A percentile compares a stretch with the other conserved stretches of the same genome.
Conservation (phyloP, 768 basidiomycete genomes). For the Panaeolus cyanescens region DNA sequence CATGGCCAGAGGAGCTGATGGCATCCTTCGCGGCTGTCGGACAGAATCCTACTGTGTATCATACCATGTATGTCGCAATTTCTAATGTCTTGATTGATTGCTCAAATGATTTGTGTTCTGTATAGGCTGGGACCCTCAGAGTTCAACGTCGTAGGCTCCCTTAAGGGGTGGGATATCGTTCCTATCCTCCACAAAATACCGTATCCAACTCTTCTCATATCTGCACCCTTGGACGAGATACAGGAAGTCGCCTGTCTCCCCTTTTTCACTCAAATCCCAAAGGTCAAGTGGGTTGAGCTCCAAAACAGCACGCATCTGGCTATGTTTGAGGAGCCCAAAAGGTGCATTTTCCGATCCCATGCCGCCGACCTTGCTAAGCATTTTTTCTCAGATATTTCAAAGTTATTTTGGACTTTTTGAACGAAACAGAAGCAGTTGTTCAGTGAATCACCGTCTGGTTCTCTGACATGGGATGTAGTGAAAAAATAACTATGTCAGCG, state of each 20-base stretch:
- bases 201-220: conserved; percentile 22
- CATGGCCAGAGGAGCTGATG: conserved; percentile 33
- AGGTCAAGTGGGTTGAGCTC: conserved; percentile 36
- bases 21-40: conserved; percentile 23
- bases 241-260: conserved; percentile 19
- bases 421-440: neutral
- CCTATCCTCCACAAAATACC: conserved; percentile 22
- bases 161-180: conserved; percentile 23
- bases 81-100: no score
- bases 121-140: conserved; percentile 37
- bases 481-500: no score
- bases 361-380: no score
- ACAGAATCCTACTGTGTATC: conserved; percentile 31
- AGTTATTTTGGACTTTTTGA: conserved; percentile 14
- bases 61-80: conserved; percentile 37
- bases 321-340: conserved; percentile 23
- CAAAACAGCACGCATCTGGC: conserved; percentile 27
- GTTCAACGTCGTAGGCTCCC: conserved; percentile 27
- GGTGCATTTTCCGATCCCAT: no score
- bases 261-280: conserved; percentile 26
- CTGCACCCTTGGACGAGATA: conserved; percentile 16
- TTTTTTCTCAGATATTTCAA: conserved; percentile 17
- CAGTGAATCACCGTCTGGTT: no score
- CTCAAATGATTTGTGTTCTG: no score
- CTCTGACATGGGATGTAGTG: no score